A percentile compares a stretch with the other conserved stretches of the same genome.
Conservation (phyloP, 352 stramenopile genomes). For the Aphanomyces cochlioides region DNA sequence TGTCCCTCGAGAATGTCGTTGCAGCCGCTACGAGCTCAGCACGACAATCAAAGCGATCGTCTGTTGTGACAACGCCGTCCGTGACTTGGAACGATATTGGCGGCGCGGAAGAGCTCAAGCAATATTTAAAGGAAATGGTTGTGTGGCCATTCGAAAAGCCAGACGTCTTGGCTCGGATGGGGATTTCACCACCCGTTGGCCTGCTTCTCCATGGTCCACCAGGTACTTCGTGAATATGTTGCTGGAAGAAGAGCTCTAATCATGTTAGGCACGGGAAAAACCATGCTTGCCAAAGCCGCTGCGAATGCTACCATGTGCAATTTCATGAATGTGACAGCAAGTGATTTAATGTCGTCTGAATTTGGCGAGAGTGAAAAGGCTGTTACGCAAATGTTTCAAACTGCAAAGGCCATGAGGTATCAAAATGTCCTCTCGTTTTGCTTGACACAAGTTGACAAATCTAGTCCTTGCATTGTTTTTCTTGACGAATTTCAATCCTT, state of each 20-base stretch:
- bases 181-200: constrained; percentile 67
- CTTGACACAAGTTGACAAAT: neutral
- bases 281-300: constrained; percentile 78
- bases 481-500: constrained; percentile 87
- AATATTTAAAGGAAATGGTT: constrained; percentile 76
- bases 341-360: constrained; percentile 74
- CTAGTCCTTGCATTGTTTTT: constrained; percentile 77
- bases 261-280: constrained; percentile 65
- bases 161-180: constrained; percentile 71
- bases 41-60: neutral
- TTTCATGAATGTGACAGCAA: constrained; percentile 73
- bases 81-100: constrained; percentile 77
- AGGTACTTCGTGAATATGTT: constrained; percentile 33
- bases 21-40: neutral
- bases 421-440: neutral
- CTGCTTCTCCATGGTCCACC: constrained; percentile 77
- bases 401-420: constrained; percentile 50
- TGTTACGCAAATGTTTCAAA: constrained; percentile 65
- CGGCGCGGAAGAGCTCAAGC: constrained; percentile 63
- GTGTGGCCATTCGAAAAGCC: constrained; percentile 82
- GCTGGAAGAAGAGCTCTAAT: neutral
- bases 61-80: constrained; percentile 35
- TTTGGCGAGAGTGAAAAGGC: constrained; percentile 84
- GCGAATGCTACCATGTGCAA: constrained; percentile 77
- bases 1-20: neutral